Base-by-base conservation (phyloP, 2,329 filamentous ascomycete genomes). In the Scedosporium minutisporum region DNA sequence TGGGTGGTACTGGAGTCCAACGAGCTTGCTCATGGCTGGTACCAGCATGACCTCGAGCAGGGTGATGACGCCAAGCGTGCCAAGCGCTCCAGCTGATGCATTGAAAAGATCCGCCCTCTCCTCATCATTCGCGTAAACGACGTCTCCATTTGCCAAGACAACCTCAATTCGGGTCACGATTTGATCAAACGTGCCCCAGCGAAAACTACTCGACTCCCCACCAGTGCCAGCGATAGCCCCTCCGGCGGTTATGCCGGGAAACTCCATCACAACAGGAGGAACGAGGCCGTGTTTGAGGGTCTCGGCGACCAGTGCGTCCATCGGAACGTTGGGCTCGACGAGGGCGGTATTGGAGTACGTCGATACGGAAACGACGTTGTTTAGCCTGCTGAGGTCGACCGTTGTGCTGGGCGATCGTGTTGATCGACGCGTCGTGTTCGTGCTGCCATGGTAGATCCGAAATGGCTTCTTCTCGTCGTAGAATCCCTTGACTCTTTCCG, bases 371-470 rank as follows among this genome's bases (percentile, higher is more conserved):
- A 93, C 75, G 12, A 93, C 82, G 71, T 83, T 80, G 66, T 78
- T 80, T 9, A 93, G 80, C 3, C 71, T 69, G 72, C 85, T 87
- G 42, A 87, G 91, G 71, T 91, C 87, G 63, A 93, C 78, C 10
- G 85, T 82, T 67, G 82, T 82, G 70, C 80, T 78, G 12, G 72
- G 70, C 57, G 72, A 73, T 33, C 78, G 78, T n/a, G 77, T 74
- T 6, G 79, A 78, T 27, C 81, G 80, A 7, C 89, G 85, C 46
- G 89, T 92, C 72, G 85, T 90, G 75, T 90, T 91, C 29, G 89
- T 91, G 0, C 87, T 85, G 65, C 89, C 89, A 74, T 92, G 89
- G 68, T 86, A 89, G 70, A 92, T 87, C n/a, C 88, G 81, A 73
- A 90, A 92, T 2, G 87, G 82, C 69, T 77, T 72, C 64, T 76